Base-by-base conservation (phyloP, 495 filamentous ascomycete species). In the Neurospora sp. region DNA sequence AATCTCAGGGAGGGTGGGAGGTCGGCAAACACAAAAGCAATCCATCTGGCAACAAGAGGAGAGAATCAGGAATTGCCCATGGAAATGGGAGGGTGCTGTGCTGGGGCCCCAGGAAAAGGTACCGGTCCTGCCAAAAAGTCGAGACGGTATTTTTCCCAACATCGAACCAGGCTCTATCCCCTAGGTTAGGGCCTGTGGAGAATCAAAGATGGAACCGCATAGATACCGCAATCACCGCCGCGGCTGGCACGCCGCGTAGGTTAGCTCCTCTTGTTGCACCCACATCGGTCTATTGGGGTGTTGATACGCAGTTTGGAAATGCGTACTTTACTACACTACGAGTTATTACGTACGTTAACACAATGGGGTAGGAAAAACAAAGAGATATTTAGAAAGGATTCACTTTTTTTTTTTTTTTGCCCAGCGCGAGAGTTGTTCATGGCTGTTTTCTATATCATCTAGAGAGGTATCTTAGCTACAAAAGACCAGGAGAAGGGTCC, bases 21-120 rank as follows among this genome's bases (percentile, higher is more conserved):
- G 45, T 39, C 69, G 41, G 71, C 61, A 70, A 73, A 73, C 45
- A 37, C 45, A 40, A 71, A 37, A 59, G 69, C 8, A 37, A 71
- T 31, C n/a, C 41, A 73, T 45, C 41, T 31, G 48, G 72, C 65
- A 40, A 72, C 39, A 72, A 68, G 59, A 72, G 71, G 61, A 65
- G 40, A 65, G 53, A 7, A 65, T 65, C 53, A 65, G 14, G 53
- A 65, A 31, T 2, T 65, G 7, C 14, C 27, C 53, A 16, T 65
- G 27, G 27, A 14, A 35, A 18, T 65, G 53, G 53, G 44, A 68
- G 44, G 42, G 40, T 48, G 44, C 35, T 39, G 9, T 59, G 70
- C 16, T 71, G 70, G 44, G 48, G 61, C 42, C 22, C 9, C 53
- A 37, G 27, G 27, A 65, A 65, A 65, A 14, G 48, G 14, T 65